Conservation (phyloP, 495 filamentous ascomycete genomes). For the Penicillium desertorum region DNA sequence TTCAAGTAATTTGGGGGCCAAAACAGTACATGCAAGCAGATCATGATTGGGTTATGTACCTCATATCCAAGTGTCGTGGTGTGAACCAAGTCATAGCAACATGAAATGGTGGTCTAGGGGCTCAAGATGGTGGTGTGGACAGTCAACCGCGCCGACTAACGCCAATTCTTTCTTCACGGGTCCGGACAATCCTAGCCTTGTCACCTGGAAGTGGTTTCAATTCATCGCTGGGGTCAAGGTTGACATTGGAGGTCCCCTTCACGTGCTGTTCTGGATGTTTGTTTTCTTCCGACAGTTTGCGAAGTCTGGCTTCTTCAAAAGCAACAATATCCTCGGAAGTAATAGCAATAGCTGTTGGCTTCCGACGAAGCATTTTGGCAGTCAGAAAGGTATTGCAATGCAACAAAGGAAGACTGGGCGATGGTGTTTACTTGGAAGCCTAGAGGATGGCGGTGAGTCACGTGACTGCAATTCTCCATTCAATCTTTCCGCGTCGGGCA, state of each 20-base stretch:
- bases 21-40: not conserved
- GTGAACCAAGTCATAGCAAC: not conserved
- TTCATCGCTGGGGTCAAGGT: conserved; percentile 59
- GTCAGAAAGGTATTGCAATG: not conserved
- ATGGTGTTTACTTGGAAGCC: not conserved
- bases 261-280: conserved; percentile 24
- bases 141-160: conserved; percentile 35
- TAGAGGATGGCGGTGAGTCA: conserved; percentile 8
- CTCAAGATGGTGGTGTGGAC: not conserved
- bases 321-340: conserved; percentile 74
- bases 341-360: conserved; percentile 73
- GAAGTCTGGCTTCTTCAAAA: conserved; percentile 63
- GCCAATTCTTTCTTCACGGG: conserved; percentile 52
- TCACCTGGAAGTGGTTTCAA: conserved; percentile 56
- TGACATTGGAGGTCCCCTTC: conserved; percentile 22
- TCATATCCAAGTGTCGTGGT: not conserved
- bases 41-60: conserved; percentile 2
- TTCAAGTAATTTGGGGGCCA: not conserved
- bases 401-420: not conserved
- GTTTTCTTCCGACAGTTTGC: conserved; percentile 32
- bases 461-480: conserved; percentile 18
- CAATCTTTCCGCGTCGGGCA: conserved; percentile 18
- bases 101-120: not conserved
- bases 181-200: conserved; percentile 50
- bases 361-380: conserved; percentile 71